Evolutionary conservation across 2,329 filamentous ascomycete species (phyloP).

Genomic region (Colletotrichum agaves): DNA sequence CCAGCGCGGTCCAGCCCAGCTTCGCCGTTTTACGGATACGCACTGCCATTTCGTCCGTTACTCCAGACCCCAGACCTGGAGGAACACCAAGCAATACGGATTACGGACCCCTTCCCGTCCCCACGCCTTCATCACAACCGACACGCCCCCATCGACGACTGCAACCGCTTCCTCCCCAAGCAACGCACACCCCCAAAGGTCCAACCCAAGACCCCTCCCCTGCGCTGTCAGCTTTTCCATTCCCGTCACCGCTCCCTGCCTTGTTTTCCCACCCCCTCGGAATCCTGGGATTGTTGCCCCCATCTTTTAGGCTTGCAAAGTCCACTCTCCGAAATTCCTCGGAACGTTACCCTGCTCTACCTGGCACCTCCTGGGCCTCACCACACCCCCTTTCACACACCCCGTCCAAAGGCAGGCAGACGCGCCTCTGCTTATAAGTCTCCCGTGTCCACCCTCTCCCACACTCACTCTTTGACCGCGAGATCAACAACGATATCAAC

Average conservation of each 20-base stretch:
- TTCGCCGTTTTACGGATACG: conserved; percentile 3
- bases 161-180: conserved; percentile 15
- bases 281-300: conserved; percentile 33
- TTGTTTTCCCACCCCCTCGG: conserved; percentile 37
- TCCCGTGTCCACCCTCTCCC: conserved; percentile 34
- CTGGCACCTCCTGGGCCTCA: conserved; percentile 14
- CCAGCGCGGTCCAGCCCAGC: conserved; percentile 7
- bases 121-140: background rate
- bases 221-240: conserved; percentile 28
- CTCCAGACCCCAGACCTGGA: background rate
- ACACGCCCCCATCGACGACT: conserved; percentile 15
- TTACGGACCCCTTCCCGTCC: conserved; percentile 28
- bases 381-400: conserved; percentile 24
- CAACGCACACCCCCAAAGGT: conserved; percentile 1
- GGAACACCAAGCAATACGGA: conserved; percentile 4
- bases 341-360: conserved; percentile 33
- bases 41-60: background rate
- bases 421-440: conserved; percentile 37
- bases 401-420: conserved; percentile 29
- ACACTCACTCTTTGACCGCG: conserved; percentile 1
- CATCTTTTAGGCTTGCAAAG: conserved; percentile 35
- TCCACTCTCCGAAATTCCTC: conserved; percentile 36
- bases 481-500: conserved; percentile 30
- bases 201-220: conserved; percentile 6
- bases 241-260: conserved; percentile 37